Percentiles rank a stretch among this genome's conserved stretches.
Conservation (phyloP, 176 grass and related monocot genomes). For the Eleusine indica region DNA sequence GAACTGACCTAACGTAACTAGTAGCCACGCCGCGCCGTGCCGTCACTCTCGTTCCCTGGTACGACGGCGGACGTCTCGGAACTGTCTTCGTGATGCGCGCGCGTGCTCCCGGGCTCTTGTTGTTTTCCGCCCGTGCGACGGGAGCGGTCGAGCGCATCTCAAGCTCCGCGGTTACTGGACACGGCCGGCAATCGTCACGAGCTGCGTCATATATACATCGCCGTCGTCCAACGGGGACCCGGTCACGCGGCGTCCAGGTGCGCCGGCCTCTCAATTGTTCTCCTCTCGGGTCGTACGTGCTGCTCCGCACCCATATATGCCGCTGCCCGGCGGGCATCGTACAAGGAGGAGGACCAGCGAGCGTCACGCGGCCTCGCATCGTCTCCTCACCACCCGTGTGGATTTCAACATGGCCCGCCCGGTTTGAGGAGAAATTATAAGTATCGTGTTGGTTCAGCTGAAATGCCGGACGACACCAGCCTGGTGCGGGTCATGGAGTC, state of each 20-base stretch:
- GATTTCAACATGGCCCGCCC: neutral
- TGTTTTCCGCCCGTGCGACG: neutral
- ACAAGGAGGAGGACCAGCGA: neutral
- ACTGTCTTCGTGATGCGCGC: neutral
- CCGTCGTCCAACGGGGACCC: neutral
- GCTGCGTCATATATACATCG: neutral
- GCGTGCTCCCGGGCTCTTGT: neutral
- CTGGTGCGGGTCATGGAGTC: neutral
- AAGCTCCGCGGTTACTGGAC: neutral
- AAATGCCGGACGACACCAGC: too few relatives aligned
- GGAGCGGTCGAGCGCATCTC: neutral
- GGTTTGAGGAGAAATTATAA: neutral
- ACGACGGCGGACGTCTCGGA: neutral
- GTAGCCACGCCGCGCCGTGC: constrained; percentile 20
- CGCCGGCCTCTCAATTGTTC: neutral
- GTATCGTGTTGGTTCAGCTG: neutral
- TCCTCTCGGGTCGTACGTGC: neutral
- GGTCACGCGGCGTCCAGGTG: neutral
- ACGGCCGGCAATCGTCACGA: neutral
- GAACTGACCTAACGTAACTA: too few relatives aligned
- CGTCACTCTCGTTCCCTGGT: constrained; percentile 10
- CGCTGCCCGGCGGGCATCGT: neutral
- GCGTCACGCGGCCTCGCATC: neutral
- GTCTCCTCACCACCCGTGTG: neutral
- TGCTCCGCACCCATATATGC: neutral